These are phyloP conservation scores for Geotrichum fermentans DNA, from an alignment of 1,139 yeast species.

Conservation along the genomic window DNA sequence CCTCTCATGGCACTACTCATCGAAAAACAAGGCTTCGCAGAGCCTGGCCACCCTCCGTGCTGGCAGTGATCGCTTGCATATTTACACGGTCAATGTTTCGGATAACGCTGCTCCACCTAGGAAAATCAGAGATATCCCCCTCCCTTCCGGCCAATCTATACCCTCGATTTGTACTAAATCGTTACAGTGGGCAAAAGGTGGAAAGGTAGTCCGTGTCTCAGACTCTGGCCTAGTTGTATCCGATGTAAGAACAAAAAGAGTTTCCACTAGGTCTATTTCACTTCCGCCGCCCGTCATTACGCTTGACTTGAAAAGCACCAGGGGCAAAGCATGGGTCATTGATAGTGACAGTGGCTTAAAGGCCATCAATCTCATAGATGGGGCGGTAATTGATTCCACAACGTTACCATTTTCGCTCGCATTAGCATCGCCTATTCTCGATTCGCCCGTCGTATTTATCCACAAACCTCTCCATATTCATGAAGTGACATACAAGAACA, in stretches of 20 bases:
- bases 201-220: conserved; percentile 17
- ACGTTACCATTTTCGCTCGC: conserved; percentile 6
- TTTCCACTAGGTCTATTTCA: conserved; percentile 4
- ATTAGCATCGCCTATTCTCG: conserved; percentile 13
- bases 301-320: conserved; percentile 10
- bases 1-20: conserved; percentile 19
- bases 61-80: conserved; percentile 13
- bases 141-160: conserved; percentile 9
- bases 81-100: conserved; percentile 15
- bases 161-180: conserved; percentile 10
- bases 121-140: conserved; percentile 17
- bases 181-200: conserved; percentile 19
- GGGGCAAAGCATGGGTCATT: conserved; percentile 15
- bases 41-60: conserved; percentile 18
- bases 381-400: conserved; percentile 2
- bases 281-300: conserved; percentile 5
- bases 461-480: conserved; percentile 10
- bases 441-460: conserved; percentile 18
- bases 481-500: conserved; percentile 13
- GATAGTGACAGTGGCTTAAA: conserved; percentile 5
- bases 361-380: conserved; percentile 14
- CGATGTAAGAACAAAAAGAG: conserved; percentile 20
- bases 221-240: conserved; percentile 13
- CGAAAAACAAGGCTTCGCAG: conserved; percentile 15
- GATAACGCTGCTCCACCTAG: conserved; percentile 5